Evolutionary conservation across 2,329 filamentous ascomycete species (phyloP).

Genomic region (Ascochyta pisi): DNA sequence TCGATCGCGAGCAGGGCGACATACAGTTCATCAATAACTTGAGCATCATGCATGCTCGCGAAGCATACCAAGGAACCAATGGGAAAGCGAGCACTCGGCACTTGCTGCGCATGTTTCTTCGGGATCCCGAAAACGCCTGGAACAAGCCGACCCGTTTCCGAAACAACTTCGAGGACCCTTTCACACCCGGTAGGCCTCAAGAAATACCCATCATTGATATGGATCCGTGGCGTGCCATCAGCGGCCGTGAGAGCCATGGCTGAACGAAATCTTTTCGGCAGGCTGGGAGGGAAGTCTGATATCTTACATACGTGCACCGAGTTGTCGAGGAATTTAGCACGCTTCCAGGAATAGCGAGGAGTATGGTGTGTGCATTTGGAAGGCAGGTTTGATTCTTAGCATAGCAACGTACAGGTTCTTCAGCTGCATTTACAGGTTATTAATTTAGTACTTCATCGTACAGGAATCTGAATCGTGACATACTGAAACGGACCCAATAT

Average conservation of each 20-base stretch:
- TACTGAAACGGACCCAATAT: slow-evolving; percentile 13
- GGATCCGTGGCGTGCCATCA: slow-evolving; percentile 48
- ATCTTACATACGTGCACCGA: not conserved
- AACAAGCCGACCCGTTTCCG: slow-evolving; percentile 38
- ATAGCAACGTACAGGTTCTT: not conserved
- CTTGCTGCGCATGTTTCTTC: slow-evolving; percentile 48
- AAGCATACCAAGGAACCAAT: slow-evolving; percentile 38
- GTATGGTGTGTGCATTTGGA: slow-evolving; percentile 13
- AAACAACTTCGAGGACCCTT: slow-evolving; percentile 44
- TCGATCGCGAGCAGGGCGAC: slow-evolving; percentile 46
- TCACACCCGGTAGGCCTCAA: slow-evolving; percentile 37
- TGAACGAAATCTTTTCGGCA: slow-evolving; percentile 18
- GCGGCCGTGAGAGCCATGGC: slow-evolving; percentile 49
- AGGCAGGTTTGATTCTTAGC: slow-evolving; percentile 3
- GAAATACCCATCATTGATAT: slow-evolving; percentile 43
- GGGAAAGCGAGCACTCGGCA: slow-evolving; percentile 40
- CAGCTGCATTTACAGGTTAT: slow-evolving; percentile 16
- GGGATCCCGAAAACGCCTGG: slow-evolving; percentile 45
- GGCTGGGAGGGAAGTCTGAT: not conserved
- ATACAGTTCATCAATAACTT: slow-evolving; percentile 49
- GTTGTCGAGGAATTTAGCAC: slow-evolving; percentile 7
- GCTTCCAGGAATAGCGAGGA: slow-evolving; percentile 6
- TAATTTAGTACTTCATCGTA: slow-evolving; percentile 17
- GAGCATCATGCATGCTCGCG: slow-evolving; percentile 47
- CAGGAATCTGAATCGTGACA: slow-evolving; percentile 15